These are phyloP conservation scores for Pecoramyces ruminantium DNA, from an alignment of 192 early-diverging fungal species.

Conservation along the genomic window DNA sequence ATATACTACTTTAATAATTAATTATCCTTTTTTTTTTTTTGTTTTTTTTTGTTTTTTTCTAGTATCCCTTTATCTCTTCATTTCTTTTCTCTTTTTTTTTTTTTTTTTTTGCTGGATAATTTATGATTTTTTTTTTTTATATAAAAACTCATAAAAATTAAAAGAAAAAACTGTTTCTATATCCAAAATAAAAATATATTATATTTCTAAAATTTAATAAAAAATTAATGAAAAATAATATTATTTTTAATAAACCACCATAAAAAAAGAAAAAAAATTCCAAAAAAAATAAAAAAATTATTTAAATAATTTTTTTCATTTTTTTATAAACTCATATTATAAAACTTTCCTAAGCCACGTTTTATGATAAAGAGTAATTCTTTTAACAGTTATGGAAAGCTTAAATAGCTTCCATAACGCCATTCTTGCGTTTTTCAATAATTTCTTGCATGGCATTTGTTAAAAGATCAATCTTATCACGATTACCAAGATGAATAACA, in stretches of 20 bases:
- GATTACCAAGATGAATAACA: background rate
- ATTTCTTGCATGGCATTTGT: background rate
- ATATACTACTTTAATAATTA: too few relatives aligned
- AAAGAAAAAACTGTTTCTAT: too few relatives aligned
- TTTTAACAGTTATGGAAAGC: background rate
- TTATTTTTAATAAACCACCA: background rate
- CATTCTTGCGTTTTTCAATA: background rate
- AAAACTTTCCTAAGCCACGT: background rate
- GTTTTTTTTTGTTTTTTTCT: too few relatives aligned
- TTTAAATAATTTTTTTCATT: background rate
- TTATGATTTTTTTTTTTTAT: too few relatives aligned
- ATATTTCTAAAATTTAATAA: too few relatives aligned
- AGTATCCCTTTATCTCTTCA: too few relatives aligned
- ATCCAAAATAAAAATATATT: too few relatives aligned
- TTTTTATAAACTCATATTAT: background rate
- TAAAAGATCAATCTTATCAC: background rate
- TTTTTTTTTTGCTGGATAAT: too few relatives aligned
- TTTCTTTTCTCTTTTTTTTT: too few relatives aligned
- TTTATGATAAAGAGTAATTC: background rate
- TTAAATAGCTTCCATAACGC: background rate
- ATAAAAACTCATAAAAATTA: too few relatives aligned
- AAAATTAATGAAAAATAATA: too few relatives aligned
- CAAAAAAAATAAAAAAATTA: background rate
- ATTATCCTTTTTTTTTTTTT: too few relatives aligned
- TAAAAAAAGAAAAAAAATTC: background rate